Percentiles rank a stretch among this genome's conserved stretches.
Evolutionary conservation across 495 filamentous ascomycete genomes (phyloP).

Genomic region (Tirmania nivea): DNA sequence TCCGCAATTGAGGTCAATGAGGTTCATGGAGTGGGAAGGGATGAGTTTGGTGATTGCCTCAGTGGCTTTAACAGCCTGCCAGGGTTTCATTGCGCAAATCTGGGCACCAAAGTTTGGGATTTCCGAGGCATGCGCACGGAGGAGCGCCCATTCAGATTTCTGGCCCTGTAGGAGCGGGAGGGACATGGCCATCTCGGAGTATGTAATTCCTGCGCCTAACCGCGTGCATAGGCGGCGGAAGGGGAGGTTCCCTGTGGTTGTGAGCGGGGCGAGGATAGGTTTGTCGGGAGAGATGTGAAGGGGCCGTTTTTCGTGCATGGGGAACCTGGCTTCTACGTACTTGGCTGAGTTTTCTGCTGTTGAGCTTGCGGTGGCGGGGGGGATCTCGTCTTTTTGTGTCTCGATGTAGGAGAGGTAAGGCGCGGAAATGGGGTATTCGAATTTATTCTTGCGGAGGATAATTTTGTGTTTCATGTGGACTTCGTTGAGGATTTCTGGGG

Average conservation of each 20-base stretch:
- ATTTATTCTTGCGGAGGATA: slow-evolving; percentile 42
- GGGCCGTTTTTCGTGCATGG: slow-evolving; percentile 76
- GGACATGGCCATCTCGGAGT: slow-evolving; percentile 96
- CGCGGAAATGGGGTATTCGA: slow-evolving; percentile 47
- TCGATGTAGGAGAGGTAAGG: slow-evolving; percentile 54
- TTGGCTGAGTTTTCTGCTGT: slow-evolving; percentile 49
- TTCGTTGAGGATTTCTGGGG: slow-evolving; percentile 42
- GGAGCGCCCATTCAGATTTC: slow-evolving; percentile 80
- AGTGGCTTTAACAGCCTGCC: slow-evolving; percentile 65
- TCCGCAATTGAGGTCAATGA: slow-evolving; percentile 88
- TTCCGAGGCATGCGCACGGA: slow-evolving; percentile 75
- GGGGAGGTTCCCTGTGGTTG: slow-evolving; percentile 92
- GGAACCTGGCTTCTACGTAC: slow-evolving; percentile 64
- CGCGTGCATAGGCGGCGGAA: slow-evolving; percentile 83
- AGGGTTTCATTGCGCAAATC: slow-evolving; percentile 73
- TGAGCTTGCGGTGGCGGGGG: slow-evolving; percentile 21
- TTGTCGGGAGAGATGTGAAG: slow-evolving; percentile 88
- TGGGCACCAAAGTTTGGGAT: slow-evolving; percentile 71
- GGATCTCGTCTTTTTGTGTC: slow-evolving; percentile 27
- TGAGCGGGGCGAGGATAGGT: slow-evolving; percentile 62
- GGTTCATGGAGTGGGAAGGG: slow-evolving; percentile 44
- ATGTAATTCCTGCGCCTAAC: slow-evolving; percentile 78
- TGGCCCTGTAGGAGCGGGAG: slow-evolving; percentile 75
- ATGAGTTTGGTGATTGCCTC: slow-evolving; percentile 55
- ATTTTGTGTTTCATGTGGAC: slow-evolving; percentile 43